phyloP scores from a whole-genome alignment of 108 stramenopile genomes.

The Cyclotella distinguenda region DNA sequence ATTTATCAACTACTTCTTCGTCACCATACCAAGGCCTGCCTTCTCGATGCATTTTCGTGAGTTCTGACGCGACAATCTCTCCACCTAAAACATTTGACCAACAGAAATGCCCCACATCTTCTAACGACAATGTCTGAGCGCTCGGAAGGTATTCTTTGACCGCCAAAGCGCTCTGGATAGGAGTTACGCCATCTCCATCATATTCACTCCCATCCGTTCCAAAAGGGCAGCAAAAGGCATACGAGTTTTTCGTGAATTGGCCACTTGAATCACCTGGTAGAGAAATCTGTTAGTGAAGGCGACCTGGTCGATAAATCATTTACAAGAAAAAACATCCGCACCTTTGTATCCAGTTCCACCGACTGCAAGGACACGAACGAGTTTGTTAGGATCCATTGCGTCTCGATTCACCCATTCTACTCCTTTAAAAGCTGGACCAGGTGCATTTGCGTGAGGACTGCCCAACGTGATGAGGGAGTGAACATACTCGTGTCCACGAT shows the following conservation, averaged over 20 bases:
- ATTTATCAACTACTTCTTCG: slow-evolving; percentile 59
- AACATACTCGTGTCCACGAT: slow-evolving; percentile 51
- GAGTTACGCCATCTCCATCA: slow-evolving; percentile 79
- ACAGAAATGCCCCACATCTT: slow-evolving; percentile 55
- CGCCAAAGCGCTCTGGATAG: slow-evolving; percentile 50
- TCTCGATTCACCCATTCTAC: slow-evolving; percentile 65
- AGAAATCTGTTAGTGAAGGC: background rate
- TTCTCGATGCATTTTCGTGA: slow-evolving; percentile 47
- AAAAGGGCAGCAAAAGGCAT: slow-evolving; percentile 60
- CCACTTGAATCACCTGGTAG: slow-evolving; percentile 49
- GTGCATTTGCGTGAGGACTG: slow-evolving; percentile 61
- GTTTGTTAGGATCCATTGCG: slow-evolving; percentile 19
- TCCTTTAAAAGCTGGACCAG: slow-evolving; percentile 69
- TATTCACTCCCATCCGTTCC: slow-evolving; percentile 59
- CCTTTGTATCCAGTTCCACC: slow-evolving; percentile 62
- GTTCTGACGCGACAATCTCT: slow-evolving; percentile 54
- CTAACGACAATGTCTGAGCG: slow-evolving; percentile 47
- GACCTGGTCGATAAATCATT: background rate
- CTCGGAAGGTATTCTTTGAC: slow-evolving; percentile 44
- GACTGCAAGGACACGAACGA: slow-evolving; percentile 60
- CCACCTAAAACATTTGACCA: slow-evolving; percentile 72
- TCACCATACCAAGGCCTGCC: slow-evolving; percentile 68
- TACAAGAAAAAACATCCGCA: background rate
- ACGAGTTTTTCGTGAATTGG: slow-evolving; percentile 54
- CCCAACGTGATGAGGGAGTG: slow-evolving; percentile 70